Evolutionary conservation across 306 rosid genomes (phyloP).

Genomic region (Corylus americana): DNA sequence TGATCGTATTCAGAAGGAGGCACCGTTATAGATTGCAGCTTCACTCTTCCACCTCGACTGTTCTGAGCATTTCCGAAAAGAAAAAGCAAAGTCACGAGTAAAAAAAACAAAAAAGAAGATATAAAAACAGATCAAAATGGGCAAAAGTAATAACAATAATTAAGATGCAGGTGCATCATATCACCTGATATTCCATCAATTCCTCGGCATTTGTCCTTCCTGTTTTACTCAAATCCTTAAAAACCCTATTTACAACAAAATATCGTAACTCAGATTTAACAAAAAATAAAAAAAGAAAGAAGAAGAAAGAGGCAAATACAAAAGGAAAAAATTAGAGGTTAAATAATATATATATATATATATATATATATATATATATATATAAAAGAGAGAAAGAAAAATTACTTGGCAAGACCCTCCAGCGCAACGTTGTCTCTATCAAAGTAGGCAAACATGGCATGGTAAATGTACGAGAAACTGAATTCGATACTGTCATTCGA

Average conservation of each 20-base stretch:
- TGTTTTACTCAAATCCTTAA: conserved; percentile 88
- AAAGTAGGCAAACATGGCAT: conserved; percentile 91
- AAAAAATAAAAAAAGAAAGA: neutral
- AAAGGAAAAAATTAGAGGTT: neutral
- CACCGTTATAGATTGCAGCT: conserved; percentile 66
- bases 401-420: conserved; percentile 82
- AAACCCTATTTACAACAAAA: conserved; percentile 49
- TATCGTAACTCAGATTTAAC: neutral
- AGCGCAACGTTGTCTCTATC: conserved; percentile 96
- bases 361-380: neutral
- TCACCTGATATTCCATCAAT: conserved; percentile 91
- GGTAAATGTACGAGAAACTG: conserved; percentile 88
- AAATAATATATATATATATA: neutral
- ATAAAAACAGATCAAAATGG: neutral
- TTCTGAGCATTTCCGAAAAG: conserved; percentile 44
- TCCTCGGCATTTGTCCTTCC: conserved; percentile 93
- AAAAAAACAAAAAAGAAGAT: neutral
- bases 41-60: conserved; percentile 88
- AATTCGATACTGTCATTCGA: conserved; percentile 76
- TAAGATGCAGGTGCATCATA: neutral
- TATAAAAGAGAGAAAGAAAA: neutral
- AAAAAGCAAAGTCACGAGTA: neutral
- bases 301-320: neutral
- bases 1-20: conserved; percentile 66
- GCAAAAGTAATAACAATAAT: too few species aligned